Conservation (phyloP, 1,284 basidiomycete species). For the Irpex sp. region DNA sequence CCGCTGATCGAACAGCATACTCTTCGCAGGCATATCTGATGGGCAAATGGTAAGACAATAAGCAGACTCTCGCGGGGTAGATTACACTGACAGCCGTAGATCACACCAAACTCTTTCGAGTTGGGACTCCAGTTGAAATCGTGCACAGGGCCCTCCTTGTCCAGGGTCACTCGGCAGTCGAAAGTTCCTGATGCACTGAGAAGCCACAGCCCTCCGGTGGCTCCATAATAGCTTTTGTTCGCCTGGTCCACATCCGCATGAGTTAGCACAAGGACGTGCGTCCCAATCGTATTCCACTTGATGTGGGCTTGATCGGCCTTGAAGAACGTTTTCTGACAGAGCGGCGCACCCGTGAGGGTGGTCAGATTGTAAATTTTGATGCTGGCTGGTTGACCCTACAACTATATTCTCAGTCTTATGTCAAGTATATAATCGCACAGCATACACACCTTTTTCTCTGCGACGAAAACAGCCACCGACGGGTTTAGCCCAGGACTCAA, state of each 20-base stretch:
- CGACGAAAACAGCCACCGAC: conserved; percentile 85
- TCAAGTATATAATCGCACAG: background rate
- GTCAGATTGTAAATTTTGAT: conserved; percentile 83
- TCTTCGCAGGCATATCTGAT: conserved; percentile 92
- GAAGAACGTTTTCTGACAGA: conserved; percentile 89
- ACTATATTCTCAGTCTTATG: background rate
- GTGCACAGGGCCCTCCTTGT: conserved; percentile 97
- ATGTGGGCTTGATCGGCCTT: conserved; percentile 93
- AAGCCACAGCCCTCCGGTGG: conserved; percentile 90
- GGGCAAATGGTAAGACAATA: background rate
- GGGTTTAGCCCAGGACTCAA: conserved; percentile 85
- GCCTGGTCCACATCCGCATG: conserved; percentile 97
- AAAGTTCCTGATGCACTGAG: conserved; percentile 95
- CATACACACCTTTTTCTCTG: conserved; percentile 81
- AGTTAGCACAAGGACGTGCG: conserved; percentile 84
- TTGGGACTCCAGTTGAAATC: conserved; percentile 98
- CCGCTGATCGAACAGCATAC: conserved; percentile 88
- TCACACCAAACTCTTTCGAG: conserved; percentile 93
- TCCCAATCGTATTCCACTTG: conserved; percentile 96
- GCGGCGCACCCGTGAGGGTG: conserved; percentile 57
- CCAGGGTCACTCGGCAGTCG: conserved; percentile 88
- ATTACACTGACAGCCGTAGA: conserved; percentile 83
- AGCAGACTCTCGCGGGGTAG: background rate
- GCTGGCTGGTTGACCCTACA: conserved; percentile 84
- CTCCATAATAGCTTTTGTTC: conserved; percentile 98